Conservation (phyloP, 257 asterid genomes). For the Rehmannia glutinosa region DNA sequence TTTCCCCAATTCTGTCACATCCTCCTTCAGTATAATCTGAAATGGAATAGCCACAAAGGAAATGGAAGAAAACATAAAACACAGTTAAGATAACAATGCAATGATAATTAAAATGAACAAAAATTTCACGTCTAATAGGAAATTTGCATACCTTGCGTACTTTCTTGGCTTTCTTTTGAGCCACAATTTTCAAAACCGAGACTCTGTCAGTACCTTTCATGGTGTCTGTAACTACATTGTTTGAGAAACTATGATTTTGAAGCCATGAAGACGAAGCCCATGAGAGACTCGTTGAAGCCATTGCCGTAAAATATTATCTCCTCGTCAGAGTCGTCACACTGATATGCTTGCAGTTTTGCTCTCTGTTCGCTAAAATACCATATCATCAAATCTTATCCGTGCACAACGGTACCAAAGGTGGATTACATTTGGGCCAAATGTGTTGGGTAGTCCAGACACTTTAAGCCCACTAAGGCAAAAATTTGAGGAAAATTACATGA, state of each 20-base stretch:
- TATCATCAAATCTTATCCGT: conserved; percentile 24
- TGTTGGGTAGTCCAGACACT: background rate
- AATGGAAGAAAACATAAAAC: background rate
- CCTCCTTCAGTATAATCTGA: conserved; percentile 88
- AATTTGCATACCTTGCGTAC: conserved; percentile 49
- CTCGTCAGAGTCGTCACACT: background rate
- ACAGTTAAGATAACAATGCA: too few species aligned
- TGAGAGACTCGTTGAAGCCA: conserved; percentile 64
- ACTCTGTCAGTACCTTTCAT: conserved; percentile 26
- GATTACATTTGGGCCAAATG: background rate
- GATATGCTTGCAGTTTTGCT: background rate
- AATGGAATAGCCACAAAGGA: background rate
- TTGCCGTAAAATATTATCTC: conserved; percentile 6
- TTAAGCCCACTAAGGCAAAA: background rate
- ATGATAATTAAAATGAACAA: too few species aligned
- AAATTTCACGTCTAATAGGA: background rate
- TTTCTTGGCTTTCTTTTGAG: conserved; percentile 81
- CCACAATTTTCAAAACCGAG: conserved; percentile 44
- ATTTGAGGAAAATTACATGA: too few species aligned
- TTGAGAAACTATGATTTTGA: conserved; percentile 40
- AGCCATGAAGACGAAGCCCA: conserved; percentile 73
- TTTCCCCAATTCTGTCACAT: conserved; percentile 72
- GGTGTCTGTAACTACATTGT: conserved; percentile 25
- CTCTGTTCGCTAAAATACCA: background rate
- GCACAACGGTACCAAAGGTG: background rate